phyloP scores from a whole-genome alignment of 2,329 filamentous ascomycete species.

The Colletotrichum horii region DNA sequence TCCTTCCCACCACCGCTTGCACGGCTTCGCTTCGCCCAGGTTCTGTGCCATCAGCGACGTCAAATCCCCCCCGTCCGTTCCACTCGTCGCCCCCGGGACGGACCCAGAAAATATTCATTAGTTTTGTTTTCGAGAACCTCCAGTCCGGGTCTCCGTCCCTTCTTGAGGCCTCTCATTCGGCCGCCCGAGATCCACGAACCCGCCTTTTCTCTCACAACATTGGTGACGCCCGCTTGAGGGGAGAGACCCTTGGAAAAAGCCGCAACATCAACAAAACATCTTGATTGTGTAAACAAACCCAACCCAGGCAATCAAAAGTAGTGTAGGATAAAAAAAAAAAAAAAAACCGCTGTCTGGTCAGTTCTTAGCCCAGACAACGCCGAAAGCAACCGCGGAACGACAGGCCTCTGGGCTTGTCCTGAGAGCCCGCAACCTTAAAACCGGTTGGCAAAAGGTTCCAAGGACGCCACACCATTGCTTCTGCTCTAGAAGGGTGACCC shows the following conservation, averaged over 20 bases:
- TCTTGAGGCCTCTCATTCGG: slow-evolving; percentile 15
- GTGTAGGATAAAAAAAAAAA: neutral
- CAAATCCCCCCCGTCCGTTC: slow-evolving; percentile 14
- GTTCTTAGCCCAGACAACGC: slow-evolving; percentile 4
- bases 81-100: neutral
- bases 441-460: neutral
- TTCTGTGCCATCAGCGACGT: slow-evolving; percentile 15
- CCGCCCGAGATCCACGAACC: slow-evolving; percentile 10
- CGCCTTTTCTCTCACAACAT: slow-evolving; percentile 12
- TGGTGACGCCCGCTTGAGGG: neutral
- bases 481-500: slow-evolving; percentile 18
- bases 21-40: slow-evolving; percentile 9
- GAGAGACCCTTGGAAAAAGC: slow-evolving; percentile 12
- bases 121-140: neutral
- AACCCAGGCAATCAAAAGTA: neutral
- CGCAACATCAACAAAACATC: slow-evolving; percentile 17
- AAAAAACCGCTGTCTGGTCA: neutral
- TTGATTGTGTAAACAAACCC: slow-evolving; percentile 13
- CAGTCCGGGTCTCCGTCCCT: neutral
- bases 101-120: slow-evolving; percentile 19
- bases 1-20: neutral
- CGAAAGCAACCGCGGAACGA: slow-evolving; percentile 15
- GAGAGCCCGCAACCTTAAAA: slow-evolving; percentile 19
- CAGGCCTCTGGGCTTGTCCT: slow-evolving; percentile 4
- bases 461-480: slow-evolving; percentile 17